Evolutionary conservation across 2,329 filamentous ascomycete species (phyloP).

Genomic region (Aspergillus sp.): DNA sequence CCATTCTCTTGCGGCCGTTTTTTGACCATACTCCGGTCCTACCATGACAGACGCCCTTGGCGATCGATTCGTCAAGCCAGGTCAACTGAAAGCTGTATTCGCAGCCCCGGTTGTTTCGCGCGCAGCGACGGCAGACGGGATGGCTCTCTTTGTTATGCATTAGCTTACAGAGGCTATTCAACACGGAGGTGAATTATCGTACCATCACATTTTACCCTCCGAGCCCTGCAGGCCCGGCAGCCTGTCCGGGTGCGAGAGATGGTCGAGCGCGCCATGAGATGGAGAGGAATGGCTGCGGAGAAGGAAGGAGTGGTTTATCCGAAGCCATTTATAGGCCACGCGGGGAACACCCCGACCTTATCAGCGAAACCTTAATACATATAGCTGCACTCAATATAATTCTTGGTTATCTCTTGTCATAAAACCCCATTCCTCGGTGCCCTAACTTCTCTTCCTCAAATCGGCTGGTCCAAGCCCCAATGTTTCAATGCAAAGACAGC

Average conservation of each 20-base stretch:
- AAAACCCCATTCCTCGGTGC: too few species aligned
- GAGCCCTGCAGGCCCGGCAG: slow-evolving; percentile 24
- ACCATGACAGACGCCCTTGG: slow-evolving; percentile 30
- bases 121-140: slow-evolving; percentile 25
- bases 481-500: too few species aligned
- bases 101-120: slow-evolving; percentile 11
- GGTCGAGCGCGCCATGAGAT: neutral
- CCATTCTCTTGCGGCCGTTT: neutral
- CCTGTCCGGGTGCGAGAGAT: slow-evolving; percentile 25
- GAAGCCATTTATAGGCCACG: neutral
- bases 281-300: neutral
- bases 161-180: neutral
- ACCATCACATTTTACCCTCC: slow-evolving; percentile 29
- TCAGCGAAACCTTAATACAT: neutral
- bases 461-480: too few species aligned
- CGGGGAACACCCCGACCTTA: neutral
- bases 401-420: too few species aligned
- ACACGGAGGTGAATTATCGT: neutral
- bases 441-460: too few species aligned
- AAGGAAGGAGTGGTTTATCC: neutral
- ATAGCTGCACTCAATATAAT: too few species aligned
- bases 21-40: neutral
- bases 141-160: slow-evolving; percentile 15
- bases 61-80: slow-evolving; percentile 30
- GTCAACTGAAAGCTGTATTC: slow-evolving; percentile 24